phyloP scores from a whole-genome alignment of 768 basidiomycete genomes.

The Amyloporia xantha region DNA sequence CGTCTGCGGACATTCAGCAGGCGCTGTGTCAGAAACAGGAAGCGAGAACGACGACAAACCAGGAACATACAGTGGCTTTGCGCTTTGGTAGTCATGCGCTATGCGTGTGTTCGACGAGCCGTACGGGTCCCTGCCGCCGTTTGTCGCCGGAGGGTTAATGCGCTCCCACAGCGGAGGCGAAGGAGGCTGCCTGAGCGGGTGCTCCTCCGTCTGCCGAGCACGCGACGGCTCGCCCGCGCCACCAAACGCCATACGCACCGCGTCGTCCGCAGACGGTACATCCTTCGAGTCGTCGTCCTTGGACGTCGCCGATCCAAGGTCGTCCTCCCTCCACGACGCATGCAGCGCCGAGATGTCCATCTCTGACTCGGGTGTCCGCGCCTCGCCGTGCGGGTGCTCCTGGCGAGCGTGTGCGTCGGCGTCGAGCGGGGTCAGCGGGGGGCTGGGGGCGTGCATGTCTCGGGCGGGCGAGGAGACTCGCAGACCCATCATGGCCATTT shows the following conservation, averaged over 20 bases:
- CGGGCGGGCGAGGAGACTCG: conserved; percentile 7
- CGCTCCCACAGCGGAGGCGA: conserved; percentile 68
- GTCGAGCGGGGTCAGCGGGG: conserved; percentile 4
- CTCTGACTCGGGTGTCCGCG: conserved; percentile 1
- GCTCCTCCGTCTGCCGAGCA: conserved; percentile 14
- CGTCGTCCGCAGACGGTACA: conserved; percentile 1
- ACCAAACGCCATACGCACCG: background rate
- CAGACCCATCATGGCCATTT: conserved; percentile 10
- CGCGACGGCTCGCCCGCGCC: background rate
- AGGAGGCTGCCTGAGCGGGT: conserved; percentile 38
- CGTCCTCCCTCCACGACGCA: conserved; percentile 4
- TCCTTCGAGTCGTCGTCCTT: background rate
- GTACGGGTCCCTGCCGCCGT: conserved; percentile 19
- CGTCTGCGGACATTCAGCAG: background rate
- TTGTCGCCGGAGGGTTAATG: conserved; percentile 40
- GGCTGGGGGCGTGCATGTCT: background rate
- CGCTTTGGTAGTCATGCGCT: conserved; percentile 12
- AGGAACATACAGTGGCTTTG: conserved; percentile 11
- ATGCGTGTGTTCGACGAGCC: conserved; percentile 9
- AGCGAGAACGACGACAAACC: background rate
- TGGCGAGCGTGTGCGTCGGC: background rate
- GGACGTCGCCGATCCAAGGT: conserved; percentile 6
- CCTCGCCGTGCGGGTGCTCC: background rate
- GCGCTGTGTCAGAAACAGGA: background rate
- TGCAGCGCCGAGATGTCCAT: conserved; percentile 7